Conservation (phyloP, 192 early-diverging fungal species). For the Neocallimastix lanati region DNA sequence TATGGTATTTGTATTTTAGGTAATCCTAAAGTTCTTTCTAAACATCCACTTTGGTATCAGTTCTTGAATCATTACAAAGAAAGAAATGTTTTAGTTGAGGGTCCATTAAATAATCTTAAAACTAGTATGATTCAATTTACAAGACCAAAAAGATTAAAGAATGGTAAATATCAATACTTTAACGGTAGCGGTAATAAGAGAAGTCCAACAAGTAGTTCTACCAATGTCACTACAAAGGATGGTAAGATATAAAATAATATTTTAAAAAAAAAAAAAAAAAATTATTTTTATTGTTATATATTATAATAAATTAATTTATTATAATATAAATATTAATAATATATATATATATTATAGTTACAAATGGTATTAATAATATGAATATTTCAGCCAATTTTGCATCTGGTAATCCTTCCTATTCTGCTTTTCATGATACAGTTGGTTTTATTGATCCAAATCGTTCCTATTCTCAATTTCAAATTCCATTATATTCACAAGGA, state of each 20-base stretch:
- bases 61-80: conserved; percentile 84
- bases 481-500: not conserved
- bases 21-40: conserved; percentile 85
- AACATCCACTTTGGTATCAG: conserved; percentile 92
- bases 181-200: not conserved
- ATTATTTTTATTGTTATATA: too few species aligned
- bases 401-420: not conserved
- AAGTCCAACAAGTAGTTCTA: not conserved
- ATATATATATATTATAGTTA: not conserved
- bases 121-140: conserved; percentile 71
- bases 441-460: not conserved
- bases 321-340: too few species aligned
- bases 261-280: too few species aligned
- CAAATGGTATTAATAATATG: not conserved
- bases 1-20: conserved; percentile 84
- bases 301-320: too few species aligned
- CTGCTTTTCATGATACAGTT: not conserved
- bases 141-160: conserved; percentile 13
- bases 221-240: not conserved
- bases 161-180: not conserved
- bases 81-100: conserved; percentile 76
- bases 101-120: conserved; percentile 73
- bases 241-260: not conserved
- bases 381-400: not conserved
- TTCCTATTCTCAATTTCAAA: not conserved